A percentile compares a stretch with the other conserved stretches of the same genome.
phyloP scores from a whole-genome alignment of 2,329 filamentous ascomycete species.

The Dactylellina cionopaga region DNA sequence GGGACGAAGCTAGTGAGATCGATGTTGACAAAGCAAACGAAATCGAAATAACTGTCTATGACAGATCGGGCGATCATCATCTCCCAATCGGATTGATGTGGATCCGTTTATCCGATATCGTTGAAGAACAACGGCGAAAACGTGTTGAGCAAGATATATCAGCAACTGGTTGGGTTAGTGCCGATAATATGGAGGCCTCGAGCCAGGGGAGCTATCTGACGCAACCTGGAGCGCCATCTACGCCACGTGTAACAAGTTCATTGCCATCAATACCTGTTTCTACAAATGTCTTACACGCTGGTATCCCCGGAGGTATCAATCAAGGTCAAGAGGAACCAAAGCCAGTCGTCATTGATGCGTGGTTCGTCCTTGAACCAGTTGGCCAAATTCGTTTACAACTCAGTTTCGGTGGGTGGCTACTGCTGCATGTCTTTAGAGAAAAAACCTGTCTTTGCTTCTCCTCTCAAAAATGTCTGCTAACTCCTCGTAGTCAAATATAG shows the following conservation, averaged over 20 bases:
- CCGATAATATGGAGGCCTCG: slow-evolving; percentile 81
- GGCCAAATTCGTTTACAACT: slow-evolving; percentile 91
- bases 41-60: slow-evolving; percentile 96
- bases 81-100: slow-evolving; percentile 94
- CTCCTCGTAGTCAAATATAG: slow-evolving; percentile 75
- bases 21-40: slow-evolving; percentile 99
- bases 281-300: slow-evolving; percentile 58
- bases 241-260: slow-evolving; percentile 70
- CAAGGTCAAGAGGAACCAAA: slow-evolving; percentile 39
- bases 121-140: slow-evolving; percentile 96
- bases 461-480: slow-evolving; percentile 53
- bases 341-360: slow-evolving; percentile 73
- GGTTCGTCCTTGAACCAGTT: slow-evolving; percentile 96
- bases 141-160: slow-evolving; percentile 96
- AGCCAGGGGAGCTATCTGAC: slow-evolving; percentile 17
- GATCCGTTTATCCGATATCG: slow-evolving; percentile 96
- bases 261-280: slow-evolving; percentile 63
- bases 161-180: slow-evolving; percentile 94
- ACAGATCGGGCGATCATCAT: slow-evolving; percentile 89
- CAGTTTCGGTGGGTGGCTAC: slow-evolving; percentile 72
- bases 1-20: slow-evolving; percentile 91
- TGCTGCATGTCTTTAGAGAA: neutral
- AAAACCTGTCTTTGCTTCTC: neutral
- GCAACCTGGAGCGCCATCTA: slow-evolving; percentile 59
- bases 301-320: slow-evolving; percentile 61